phyloP scores from a whole-genome alignment of 805 yeast genomes.

The Clavispora fructus region DNA sequence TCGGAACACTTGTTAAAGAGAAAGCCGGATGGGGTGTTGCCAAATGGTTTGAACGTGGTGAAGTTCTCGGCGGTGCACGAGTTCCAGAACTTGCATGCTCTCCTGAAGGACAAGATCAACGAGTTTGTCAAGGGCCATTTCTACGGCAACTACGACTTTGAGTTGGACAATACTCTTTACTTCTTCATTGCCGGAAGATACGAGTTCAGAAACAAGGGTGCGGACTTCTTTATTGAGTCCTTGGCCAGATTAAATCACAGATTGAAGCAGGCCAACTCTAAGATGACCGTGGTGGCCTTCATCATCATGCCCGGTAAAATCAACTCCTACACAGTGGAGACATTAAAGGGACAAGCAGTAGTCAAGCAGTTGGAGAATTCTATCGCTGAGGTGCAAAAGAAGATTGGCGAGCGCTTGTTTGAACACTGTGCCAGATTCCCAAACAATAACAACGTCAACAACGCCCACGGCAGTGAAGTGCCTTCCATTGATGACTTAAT shows the following conservation, averaged over 20 bases:
- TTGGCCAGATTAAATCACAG: constrained; percentile 87
- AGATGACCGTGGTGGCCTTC: constrained; percentile 92
- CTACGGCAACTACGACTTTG: constrained; percentile 94
- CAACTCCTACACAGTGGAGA: constrained; percentile 91
- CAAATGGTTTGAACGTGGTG: constrained; percentile 92
- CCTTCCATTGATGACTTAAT: constrained; percentile 81
- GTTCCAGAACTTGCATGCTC: constrained; percentile 92
- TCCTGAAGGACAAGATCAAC: constrained; percentile 84
- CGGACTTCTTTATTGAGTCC: constrained; percentile 89
- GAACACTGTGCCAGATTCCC: constrained; percentile 79
- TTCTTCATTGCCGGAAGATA: constrained; percentile 97
- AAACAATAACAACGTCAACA: constrained; percentile 38
- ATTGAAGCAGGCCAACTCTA: constrained; percentile 74
- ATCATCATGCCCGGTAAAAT: constrained; percentile 97
- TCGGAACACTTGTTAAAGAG: constrained; percentile 88
- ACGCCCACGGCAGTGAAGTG: constrained; percentile 51
- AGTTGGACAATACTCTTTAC: constrained; percentile 86
- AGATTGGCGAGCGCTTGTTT: constrained; percentile 80
- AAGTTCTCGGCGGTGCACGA: constrained; percentile 97
- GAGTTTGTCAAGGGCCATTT: constrained; percentile 96
- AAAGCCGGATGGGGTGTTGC: constrained; percentile 96
- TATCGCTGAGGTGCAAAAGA: constrained; percentile 78
- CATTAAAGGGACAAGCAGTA: constrained; percentile 94
- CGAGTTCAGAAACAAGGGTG: constrained; percentile 95
- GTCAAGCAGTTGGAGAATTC: constrained; percentile 86